A percentile compares a stretch with the other conserved stretches of the same genome.
These are phyloP conservation scores for Pleochaeta shiraiana DNA, from an alignment of 2,329 filamentous ascomycete genomes.

Conservation along the genomic window DNA sequence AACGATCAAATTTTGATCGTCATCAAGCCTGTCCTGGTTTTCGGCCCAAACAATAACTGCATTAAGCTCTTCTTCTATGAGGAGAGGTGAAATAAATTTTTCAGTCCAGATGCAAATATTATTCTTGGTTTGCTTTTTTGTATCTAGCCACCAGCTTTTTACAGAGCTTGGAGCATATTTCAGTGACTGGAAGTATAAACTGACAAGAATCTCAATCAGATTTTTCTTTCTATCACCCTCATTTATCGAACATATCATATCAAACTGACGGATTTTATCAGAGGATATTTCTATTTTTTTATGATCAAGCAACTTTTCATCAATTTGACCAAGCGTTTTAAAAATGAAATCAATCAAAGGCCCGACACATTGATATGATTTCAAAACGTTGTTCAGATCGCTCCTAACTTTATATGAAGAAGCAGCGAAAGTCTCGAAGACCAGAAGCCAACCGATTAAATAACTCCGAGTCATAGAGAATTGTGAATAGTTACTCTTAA, in stretches of 20 bases:
- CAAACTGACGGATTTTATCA: constrained; percentile 33
- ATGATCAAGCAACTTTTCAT: constrained; percentile 50
- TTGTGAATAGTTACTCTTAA: constrained; percentile 22
- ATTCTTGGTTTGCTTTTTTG: constrained; percentile 57
- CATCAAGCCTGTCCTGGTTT: constrained; percentile 26
- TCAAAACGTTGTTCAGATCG: constrained; percentile 62
- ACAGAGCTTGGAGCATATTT: constrained; percentile 58
- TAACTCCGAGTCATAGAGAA: constrained; percentile 55
- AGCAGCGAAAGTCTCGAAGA: constrained; percentile 66
- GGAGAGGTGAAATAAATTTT: constrained; percentile 54
- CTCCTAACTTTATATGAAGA: constrained; percentile 65
- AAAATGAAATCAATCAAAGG: constrained; percentile 61
- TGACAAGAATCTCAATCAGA: constrained; percentile 63
- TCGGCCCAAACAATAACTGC: constrained; percentile 46
- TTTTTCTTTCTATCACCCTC: constrained; percentile 45
- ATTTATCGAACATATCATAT: constrained; percentile 28
- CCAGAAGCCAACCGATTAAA: constrained; percentile 68
- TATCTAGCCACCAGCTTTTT: constrained; percentile 67
- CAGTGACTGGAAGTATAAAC: constrained; percentile 67
- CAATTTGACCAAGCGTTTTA: constrained; percentile 62
- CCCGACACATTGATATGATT: constrained; percentile 43
- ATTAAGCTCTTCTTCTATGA: constrained; percentile 42
- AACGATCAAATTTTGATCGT: constrained; percentile 37
- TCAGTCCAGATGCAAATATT: constrained; percentile 71
- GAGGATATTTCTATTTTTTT: constrained; percentile 40